A percentile compares a stretch with the other conserved stretches of the same genome.
These are phyloP conservation scores for Exophiala sp. DNA, from an alignment of 2,329 filamentous ascomycete genomes.

Conservation along the genomic window DNA sequence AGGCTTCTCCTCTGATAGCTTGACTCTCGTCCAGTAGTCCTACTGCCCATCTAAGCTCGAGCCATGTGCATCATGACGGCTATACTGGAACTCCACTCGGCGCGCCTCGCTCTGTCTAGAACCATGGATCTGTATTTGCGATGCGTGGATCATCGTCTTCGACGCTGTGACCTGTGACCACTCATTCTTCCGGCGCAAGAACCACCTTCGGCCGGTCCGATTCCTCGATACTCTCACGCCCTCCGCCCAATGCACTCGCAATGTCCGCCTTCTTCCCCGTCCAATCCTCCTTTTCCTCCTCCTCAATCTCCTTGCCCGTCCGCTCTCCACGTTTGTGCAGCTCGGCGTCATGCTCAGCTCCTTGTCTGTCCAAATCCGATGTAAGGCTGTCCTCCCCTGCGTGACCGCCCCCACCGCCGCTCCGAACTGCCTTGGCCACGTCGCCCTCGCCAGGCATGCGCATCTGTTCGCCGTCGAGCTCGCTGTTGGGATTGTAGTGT, in stretches of 20 bases:
- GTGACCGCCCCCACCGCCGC: slow-evolving; percentile 25
- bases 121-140: not conserved
- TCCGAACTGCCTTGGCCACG: slow-evolving; percentile 27
- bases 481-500: slow-evolving; percentile 21
- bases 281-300: slow-evolving; percentile 26
- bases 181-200: slow-evolving; percentile 28
- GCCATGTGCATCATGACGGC: no score
- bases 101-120: no score
- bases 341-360: slow-evolving; percentile 21
- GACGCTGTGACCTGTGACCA: not conserved
- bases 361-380: slow-evolving; percentile 22
- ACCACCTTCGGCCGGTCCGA: slow-evolving; percentile 22
- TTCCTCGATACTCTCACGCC: slow-evolving; percentile 13
- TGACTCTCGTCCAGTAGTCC: no score
- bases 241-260: slow-evolving; percentile 22
- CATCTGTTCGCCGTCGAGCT: slow-evolving; percentile 34
- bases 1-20: no score
- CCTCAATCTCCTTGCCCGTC: slow-evolving; percentile 22
- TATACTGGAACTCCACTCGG: no score
- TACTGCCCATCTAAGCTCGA: no score
- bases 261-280: slow-evolving; percentile 27
- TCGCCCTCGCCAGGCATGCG: slow-evolving; percentile 31
- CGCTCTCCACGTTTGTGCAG: slow-evolving; percentile 24
- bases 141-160: not conserved
- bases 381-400: slow-evolving; percentile 19